Evolutionary conservation across 148 eudicot species (phyloP), one percentile per base, ranked within the genome.

Genomic region (Chenopodium berlandieri): DNA sequence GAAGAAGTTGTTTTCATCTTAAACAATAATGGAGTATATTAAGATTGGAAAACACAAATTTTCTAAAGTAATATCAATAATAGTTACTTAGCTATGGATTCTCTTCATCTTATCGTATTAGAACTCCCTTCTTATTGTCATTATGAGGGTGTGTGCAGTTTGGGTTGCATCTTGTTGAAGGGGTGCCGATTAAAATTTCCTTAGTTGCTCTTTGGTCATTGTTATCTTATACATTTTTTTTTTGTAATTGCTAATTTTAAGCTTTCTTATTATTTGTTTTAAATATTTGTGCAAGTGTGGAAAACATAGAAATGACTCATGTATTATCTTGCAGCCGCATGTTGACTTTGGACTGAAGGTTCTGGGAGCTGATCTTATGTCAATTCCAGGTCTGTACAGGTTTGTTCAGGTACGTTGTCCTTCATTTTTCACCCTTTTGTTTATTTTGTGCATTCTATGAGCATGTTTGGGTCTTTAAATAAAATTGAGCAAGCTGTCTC

Each of bases 331-430:
- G 84, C 94, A 94, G 97, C 98, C 98, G 27, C 94, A 94, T 82
- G 95, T 94, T 81, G 98, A 94, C 83, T 94, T 94, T 82, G 98
- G 97, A 64, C 89, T 94, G 46, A 94, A 90, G 90, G 87, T 94
- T 78, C 67, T 89, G 27, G 98, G 98, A 80, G 97, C 97, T 85
- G 98, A 94, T 91, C 91, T 94, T 74, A 94, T 94, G 98, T 90
- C 98, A 46, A 90, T 94, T 84, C 98, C 98, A 63, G 98, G 98
- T 70, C 80, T 89, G 78, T 94, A 93, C 86, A 83, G 92, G 81
- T 86, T 90, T 73, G 95, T 91, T 75, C 97, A 94, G 98, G 98
- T 94, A 90, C 17, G 44, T 27, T 68, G 44, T 66, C 23, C n/a
- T 73, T 83, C 11, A 52, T 52, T 20, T 48, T 80, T 7, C 25